Evolutionary conservation across 2,329 filamentous ascomycete species (phyloP).

Genomic region (Diplodia scrobiculata): DNA sequence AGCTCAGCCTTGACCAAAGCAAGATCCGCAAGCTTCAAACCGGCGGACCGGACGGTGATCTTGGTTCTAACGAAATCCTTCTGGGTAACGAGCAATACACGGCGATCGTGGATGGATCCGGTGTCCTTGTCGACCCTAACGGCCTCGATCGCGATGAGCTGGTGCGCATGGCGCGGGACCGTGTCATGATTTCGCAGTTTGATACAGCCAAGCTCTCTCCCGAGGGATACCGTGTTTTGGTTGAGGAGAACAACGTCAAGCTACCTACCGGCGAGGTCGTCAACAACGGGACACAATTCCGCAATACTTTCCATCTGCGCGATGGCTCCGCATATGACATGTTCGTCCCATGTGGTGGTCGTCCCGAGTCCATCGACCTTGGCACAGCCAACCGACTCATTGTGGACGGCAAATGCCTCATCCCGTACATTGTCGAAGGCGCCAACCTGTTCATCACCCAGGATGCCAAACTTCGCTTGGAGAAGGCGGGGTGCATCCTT

Average conservation of each 20-base stretch:
- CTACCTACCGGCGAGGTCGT: conserved; percentile 85
- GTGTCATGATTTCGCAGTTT: conserved; percentile 87
- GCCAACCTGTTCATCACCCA: conserved; percentile 99
- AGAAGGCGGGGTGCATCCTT: conserved; percentile 89
- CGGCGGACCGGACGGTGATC: conserved; percentile 91
- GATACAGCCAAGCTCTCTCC: conserved; percentile 82
- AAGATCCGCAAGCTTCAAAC: conserved; percentile 94
- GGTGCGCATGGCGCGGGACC: conserved; percentile 77
- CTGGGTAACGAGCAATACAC: conserved; percentile 95
- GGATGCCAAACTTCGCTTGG: conserved; percentile 91
- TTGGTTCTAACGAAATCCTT: conserved; percentile 97
- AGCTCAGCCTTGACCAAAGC: conserved; percentile 83
- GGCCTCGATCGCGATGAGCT: conserved; percentile 85
- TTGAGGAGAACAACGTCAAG: conserved; percentile 86
- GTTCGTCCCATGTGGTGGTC: conserved; percentile 94
- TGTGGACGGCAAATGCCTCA: conserved; percentile 78
- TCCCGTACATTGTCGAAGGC: conserved; percentile 96
- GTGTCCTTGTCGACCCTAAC: conserved; percentile 89
- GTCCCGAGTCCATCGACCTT: conserved; percentile 94
- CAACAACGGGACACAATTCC: conserved; percentile 90
- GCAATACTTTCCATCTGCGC: conserved; percentile 94
- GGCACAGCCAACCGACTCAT: conserved; percentile 85
- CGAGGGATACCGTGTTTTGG: conserved; percentile 86
- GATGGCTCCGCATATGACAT: conserved; percentile 70
- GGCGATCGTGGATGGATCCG: conserved; percentile 91